These are phyloP conservation scores for Elsinoe fawcettii DNA, from an alignment of 2,329 filamentous ascomycete genomes.

Conservation along the genomic window DNA sequence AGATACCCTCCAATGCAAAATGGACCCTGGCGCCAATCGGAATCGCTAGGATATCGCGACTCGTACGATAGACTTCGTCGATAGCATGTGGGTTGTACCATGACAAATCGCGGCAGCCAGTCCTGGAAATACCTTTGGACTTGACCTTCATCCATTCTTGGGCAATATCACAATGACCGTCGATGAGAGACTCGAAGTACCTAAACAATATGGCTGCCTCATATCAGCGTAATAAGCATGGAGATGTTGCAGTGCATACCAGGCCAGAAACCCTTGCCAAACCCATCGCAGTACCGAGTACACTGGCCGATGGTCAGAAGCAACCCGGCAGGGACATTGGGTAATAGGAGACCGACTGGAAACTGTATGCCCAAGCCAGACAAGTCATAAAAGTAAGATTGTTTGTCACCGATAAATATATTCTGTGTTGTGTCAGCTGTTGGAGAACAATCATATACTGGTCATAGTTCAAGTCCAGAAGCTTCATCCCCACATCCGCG, in stretches of 20 bases:
- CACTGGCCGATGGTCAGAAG: background rate
- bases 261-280: slow-evolving; percentile 97
- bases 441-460: background rate
- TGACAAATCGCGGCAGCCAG: background rate
- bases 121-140: background rate
- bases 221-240: slow-evolving; percentile 24
- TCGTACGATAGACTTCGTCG: background rate
- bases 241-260: slow-evolving; percentile 52
- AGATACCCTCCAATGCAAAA: slow-evolving; percentile 48
- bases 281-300: slow-evolving; percentile 51
- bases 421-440: background rate
- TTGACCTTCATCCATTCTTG: background rate
- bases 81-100: background rate
- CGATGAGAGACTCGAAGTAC: slow-evolving; percentile 81
- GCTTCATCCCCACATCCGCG: no score
- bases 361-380: background rate
- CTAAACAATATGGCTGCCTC: slow-evolving; percentile 75
- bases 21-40: background rate
- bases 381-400: background rate
- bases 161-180: no score
- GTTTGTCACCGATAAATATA: background rate
- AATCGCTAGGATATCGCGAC: background rate
- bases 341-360: background rate
- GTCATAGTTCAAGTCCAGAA: background rate
- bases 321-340: background rate